These are phyloP conservation scores for Rhododendron simsii DNA, from an alignment of 148 eudicot genomes.

Conservation along the genomic window DNA sequence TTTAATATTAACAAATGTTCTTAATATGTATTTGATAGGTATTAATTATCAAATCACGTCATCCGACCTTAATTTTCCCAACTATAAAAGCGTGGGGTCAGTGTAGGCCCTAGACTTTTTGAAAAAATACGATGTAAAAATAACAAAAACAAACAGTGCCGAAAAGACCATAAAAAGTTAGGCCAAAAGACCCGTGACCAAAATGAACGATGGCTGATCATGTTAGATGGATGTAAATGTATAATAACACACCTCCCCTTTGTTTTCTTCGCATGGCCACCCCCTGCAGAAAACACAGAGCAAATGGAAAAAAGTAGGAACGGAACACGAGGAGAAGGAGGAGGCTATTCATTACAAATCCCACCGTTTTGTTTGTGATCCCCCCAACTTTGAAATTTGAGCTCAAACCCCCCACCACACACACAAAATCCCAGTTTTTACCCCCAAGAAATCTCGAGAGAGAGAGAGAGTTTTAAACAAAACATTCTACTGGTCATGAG, in stretches of 20 bases:
- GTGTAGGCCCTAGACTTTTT: too few relatives aligned
- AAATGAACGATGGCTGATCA: neutral
- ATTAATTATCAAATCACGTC: too few relatives aligned
- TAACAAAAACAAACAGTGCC: too few relatives aligned
- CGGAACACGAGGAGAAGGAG: neutral
- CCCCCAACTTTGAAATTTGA: constrained; percentile 10
- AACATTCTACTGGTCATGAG: constrained; percentile 16
- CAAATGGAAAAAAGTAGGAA: neutral
- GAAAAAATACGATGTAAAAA: too few relatives aligned
- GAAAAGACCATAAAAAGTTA: too few relatives aligned
- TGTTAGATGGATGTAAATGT: neutral
- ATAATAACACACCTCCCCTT: neutral
- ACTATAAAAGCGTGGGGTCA: too few relatives aligned
- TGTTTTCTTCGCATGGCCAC: neutral
- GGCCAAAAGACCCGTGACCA: too few relatives aligned
- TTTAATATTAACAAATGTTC: too few relatives aligned
- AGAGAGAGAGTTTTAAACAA: neutral
- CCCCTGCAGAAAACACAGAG: constrained; percentile 4
- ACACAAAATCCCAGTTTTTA: neutral
- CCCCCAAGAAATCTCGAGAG: neutral
- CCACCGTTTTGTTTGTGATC: neutral
- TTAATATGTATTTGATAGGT: too few relatives aligned
- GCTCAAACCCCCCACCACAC: constrained; percentile 4
- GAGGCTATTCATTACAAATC: neutral
- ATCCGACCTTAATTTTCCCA: too few relatives aligned